phyloP scores from a whole-genome alignment of 129 eudicot species.

The Scalesia atractyloides region DNA sequence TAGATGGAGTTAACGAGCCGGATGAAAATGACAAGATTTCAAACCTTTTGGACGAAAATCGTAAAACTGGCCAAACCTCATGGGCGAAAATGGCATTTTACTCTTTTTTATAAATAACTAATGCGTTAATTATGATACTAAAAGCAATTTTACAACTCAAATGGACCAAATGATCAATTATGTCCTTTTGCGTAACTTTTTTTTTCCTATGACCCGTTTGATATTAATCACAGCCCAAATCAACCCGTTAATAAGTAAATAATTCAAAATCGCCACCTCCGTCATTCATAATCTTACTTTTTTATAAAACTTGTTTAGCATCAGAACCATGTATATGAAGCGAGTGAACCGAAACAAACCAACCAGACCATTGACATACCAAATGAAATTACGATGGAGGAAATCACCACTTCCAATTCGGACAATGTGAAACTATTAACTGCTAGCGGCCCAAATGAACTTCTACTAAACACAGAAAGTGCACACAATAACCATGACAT shows the following conservation, averaged over 20 bases:
- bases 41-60: too few species aligned
- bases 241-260: neutral
- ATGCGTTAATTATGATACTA: neutral
- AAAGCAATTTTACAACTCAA: neutral
- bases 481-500: conserved; percentile 30
- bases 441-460: conserved; percentile 7
- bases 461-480: conserved; percentile 22
- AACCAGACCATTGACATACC: neutral
- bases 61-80: too few species aligned
- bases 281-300: neutral
- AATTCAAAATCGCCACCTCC: neutral
- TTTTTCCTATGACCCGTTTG: neutral
- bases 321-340: conserved; percentile 34
- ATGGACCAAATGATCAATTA: neutral
- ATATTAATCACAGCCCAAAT: neutral
- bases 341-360: neutral
- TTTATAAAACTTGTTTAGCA: conserved; percentile 16
- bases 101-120: neutral
- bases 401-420: conserved; percentile 40
- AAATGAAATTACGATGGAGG: conserved; percentile 44
- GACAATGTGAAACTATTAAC: conserved; percentile 31
- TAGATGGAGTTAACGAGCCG: too few species aligned
- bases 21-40: too few species aligned
- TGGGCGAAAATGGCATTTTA: too few species aligned
- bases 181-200: too few species aligned